Evolutionary conservation across 441 rosid species (phyloP), one percentile per base, ranked within the genome.

Genomic region (Capsella rubella): DNA sequence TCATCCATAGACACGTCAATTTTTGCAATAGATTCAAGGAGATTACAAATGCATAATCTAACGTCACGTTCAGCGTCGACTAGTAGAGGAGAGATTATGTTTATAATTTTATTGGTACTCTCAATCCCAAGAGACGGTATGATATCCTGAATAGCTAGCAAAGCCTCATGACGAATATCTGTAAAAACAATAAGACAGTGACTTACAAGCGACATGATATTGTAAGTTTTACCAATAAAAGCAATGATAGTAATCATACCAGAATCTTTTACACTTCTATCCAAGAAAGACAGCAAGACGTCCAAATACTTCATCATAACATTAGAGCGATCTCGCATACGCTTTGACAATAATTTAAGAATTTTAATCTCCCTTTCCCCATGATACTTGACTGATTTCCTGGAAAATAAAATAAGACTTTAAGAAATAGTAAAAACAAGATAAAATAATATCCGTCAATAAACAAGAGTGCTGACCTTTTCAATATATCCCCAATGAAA

Each of bases 1-100:
- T 64, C 56, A 56, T 80, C 81, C 45, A 91, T 67, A 63, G 98
- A 90, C 79, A 83, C 71, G 83, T 96, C 96, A 15, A 72, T 70
- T 83, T 77, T 83, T 75, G 92, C 90, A 70, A 96, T 88, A 51
- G 87, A 87, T 63, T 73, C 85, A 69, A 96, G 89, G 80, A 96
- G 88, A 79, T 84, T 84, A 81, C 97, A 89, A 50, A 96, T 81
- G 69, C 78, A 81, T 72, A 82, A 82, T 59, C 97, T 92, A 78
- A 75, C 71, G 37, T 89, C 93, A 82, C 74, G 65, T 50, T 85
- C 91, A 40, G 78, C 93, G 49, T 82, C 87, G 74, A 87, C 77
- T 74, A 96, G 95, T 65, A 90, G 93, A 67, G 95, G 92, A 67
- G 89, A 86, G 69, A 89, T 76, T 47, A 81, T 82, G 55, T 82